A percentile compares a stretch with the other conserved stretches of the same genome.
Conservation (phyloP, 495 filamentous ascomycete genomes). For the Podospora comata region DNA sequence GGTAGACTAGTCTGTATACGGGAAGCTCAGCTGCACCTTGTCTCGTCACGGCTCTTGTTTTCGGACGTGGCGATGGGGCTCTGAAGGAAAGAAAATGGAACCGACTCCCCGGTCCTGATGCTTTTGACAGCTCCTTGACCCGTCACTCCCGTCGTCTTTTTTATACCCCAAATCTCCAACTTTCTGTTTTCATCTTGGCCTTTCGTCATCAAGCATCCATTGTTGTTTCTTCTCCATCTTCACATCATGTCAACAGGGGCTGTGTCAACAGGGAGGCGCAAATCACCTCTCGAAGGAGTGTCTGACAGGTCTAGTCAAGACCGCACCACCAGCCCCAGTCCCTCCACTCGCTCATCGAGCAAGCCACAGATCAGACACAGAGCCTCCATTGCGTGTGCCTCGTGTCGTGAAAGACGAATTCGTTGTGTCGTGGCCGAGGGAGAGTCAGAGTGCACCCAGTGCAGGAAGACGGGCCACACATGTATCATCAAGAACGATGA, state of each 20-base stretch:
- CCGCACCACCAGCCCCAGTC: slow-evolving; percentile 27
- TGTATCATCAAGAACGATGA: slow-evolving; percentile 58
- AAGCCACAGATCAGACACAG: slow-evolving; percentile 40
- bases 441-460: slow-evolving; percentile 51
- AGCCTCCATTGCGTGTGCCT: slow-evolving; percentile 42
- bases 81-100: slow-evolving; percentile 15
- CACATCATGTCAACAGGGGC: slow-evolving; percentile 13
- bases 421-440: slow-evolving; percentile 55
- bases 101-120: not conserved
- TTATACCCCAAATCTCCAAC: slow-evolving; percentile 2
- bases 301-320: slow-evolving; percentile 31
- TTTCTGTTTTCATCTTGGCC: slow-evolving; percentile 1
- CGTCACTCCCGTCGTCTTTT: not conserved
- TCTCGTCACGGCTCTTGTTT: slow-evolving; percentile 21
- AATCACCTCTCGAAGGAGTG: slow-evolving; percentile 28
- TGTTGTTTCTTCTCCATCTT: not conserved
- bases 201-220: slow-evolving; percentile 4
- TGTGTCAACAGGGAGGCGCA: slow-evolving; percentile 20
- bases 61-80: slow-evolving; percentile 12
- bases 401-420: slow-evolving; percentile 51
- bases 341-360: slow-evolving; percentile 25
- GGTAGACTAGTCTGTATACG: slow-evolving; percentile 12
- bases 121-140: slow-evolving; percentile 12
- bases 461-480: slow-evolving; percentile 47
- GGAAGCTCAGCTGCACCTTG: slow-evolving; percentile 13